Percentiles rank a stretch among this genome's conserved stretches.
These are phyloP conservation scores for Malus sieversii DNA, from an alignment of 306 rosid species.

Conservation along the genomic window DNA sequence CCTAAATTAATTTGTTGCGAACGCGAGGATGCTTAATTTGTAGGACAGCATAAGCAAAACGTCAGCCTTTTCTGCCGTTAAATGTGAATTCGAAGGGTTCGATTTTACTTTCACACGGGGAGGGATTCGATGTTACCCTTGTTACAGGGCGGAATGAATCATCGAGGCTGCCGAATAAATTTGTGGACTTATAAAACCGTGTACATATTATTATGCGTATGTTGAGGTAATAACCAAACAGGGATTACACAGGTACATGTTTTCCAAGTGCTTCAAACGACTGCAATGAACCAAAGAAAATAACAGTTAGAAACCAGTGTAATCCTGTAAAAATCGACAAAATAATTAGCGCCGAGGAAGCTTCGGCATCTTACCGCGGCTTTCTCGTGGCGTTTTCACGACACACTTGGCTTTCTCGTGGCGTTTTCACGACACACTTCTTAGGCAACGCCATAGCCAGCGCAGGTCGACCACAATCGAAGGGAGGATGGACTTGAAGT, in stretches of 20 bases:
- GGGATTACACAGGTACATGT: not conserved
- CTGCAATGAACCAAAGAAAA: conserved; percentile 5
- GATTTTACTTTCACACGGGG: too few species aligned
- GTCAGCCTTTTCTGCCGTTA: conserved; percentile 22
- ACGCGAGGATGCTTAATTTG: too few species aligned
- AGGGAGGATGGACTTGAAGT: conserved; percentile 37
- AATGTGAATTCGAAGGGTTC: not conserved
- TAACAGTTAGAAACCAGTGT: not conserved
- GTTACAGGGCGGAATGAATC: not conserved
- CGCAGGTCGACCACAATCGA: conserved; percentile 37
- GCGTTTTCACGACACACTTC: conserved; percentile 44
- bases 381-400: conserved; percentile 29
- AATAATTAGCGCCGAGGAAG: not conserved
- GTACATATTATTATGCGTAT: not conserved
- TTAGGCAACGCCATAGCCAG: conserved; percentile 55
- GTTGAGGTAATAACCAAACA: not conserved
- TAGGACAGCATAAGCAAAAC: too few species aligned
- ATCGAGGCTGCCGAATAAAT: not conserved
- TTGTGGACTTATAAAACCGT: not conserved
- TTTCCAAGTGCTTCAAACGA: not conserved
- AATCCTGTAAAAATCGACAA: not conserved
- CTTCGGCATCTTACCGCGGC: conserved; percentile 33
- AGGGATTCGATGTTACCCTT: not conserved
- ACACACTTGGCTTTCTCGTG: conserved; percentile 54
- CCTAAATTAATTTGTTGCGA: too few species aligned